phyloP scores from a whole-genome alignment of 176 grass and related monocot species.

The Oryza punctata region DNA sequence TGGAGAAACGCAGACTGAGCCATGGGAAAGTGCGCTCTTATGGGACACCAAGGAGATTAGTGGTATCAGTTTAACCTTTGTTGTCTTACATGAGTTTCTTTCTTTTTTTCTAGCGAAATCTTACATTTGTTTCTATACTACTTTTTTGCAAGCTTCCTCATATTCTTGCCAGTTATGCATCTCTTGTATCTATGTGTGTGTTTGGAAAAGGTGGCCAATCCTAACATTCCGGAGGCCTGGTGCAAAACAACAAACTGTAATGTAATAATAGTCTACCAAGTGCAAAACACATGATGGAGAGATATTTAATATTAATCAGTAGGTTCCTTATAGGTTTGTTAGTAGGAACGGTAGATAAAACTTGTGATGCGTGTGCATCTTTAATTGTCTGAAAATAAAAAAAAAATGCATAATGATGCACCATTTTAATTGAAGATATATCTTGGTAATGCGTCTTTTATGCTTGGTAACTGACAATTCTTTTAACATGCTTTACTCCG shows the following conservation, averaged over 20 bases:
- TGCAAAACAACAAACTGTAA: constrained; percentile 11
- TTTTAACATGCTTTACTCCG: constrained; percentile 6
- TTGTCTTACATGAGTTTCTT: not conserved
- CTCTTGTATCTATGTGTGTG: not conserved
- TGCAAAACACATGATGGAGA: not conserved
- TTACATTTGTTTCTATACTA: not conserved
- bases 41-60: constrained; percentile 85
- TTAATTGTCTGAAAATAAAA: not conserved
- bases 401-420: not conserved
- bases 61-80: constrained; percentile 48
- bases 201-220: not conserved
- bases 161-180: not conserved
- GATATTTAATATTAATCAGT: constrained; percentile 11
- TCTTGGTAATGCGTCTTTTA: constrained; percentile 1
- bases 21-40: constrained; percentile 67
- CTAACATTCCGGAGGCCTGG: not conserved
- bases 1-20: constrained; percentile 79
- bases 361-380: constrained; percentile 5
- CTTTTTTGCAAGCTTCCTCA: constrained; percentile 25
- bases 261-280: constrained; percentile 6
- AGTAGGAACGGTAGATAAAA: not conserved
- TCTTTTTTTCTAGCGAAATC: not conserved
- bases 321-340: not conserved
- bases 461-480: not conserved
- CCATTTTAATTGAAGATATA: not conserved